Conservation (phyloP, 257 asterid species). For the Lithospermum erythrorhizon region DNA sequence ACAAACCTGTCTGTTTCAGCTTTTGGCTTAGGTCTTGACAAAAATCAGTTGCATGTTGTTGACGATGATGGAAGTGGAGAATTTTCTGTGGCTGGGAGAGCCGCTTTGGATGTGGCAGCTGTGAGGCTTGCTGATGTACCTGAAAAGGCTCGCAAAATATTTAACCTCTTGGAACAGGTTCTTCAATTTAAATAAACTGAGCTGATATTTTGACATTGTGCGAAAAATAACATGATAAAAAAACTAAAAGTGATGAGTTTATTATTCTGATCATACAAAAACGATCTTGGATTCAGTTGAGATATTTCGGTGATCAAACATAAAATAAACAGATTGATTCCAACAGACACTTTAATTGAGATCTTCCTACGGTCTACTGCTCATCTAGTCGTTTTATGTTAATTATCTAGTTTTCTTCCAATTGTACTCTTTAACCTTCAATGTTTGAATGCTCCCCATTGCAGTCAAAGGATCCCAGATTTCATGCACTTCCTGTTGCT, state of each 20-base stretch:
- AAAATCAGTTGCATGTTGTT: constrained; percentile 42
- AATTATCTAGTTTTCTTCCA: not conserved
- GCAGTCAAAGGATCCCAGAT: constrained; percentile 98
- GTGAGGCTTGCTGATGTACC: constrained; percentile 72
- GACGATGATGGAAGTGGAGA: constrained; percentile 53
- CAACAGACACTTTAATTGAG: not conserved
- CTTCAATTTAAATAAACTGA: not conserved
- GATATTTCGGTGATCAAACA: not conserved
- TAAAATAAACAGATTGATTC: too few species aligned
- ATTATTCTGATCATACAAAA: too few species aligned
- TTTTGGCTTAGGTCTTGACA: constrained; percentile 53
- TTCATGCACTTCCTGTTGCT: constrained; percentile 92
- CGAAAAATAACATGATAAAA: not conserved
- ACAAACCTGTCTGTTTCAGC: constrained; percentile 62
- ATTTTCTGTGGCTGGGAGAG: constrained; percentile 66
- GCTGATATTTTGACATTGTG: not conserved
- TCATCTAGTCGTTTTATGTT: too few species aligned
- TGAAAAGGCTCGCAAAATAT: constrained; percentile 85
- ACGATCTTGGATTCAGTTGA: not conserved
- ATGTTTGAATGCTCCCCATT: constrained; percentile 17
- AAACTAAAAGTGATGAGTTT: not conserved
- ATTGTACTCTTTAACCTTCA: constrained; percentile 4
- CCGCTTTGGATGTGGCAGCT: constrained; percentile 85
- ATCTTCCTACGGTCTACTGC: not conserved
- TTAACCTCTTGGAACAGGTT: constrained; percentile 92